Evolutionary conservation across 1,284 basidiomycete genomes (phyloP), one percentile per base, ranked within the genome.

Genomic region (Apiotrichum brassicae): DNA sequence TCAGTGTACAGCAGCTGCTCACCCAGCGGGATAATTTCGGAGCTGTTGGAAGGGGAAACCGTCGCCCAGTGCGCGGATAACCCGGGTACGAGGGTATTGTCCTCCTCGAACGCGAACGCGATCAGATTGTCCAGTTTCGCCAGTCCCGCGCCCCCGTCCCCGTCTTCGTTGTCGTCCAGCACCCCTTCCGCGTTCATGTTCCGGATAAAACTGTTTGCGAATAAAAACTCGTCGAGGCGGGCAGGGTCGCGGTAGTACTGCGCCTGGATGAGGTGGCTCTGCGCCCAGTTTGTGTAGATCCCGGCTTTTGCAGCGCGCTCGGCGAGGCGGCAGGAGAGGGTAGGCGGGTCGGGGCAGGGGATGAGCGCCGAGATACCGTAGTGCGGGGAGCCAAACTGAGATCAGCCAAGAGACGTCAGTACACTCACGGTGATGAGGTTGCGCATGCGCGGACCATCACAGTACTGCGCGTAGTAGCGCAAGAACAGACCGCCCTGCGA

Each of bases 401-500:
- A 48, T 47, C 20, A 46, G 58, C 30, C 59, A 28, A n/a, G 16
- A 34, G n/a, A n/a, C 23, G 19, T 4, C 4, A 20, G 25, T 24
- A 12, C 53, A 34, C 32, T 34, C 43, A 37, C 58, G 60, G 93
- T 97, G 56, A 98, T 82, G 56, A 98, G 81, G 66, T 93, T 94
- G 63, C 83, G 75, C 11, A 92, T 73, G 0, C 82, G 82, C 0
- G 87, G 88, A 13, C 76, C 74, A 64, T 90, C 88, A 72, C 86
- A 90, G 41, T 83, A 78, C 67, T 97, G 87, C 16, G 88, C 82
- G 58, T 93, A 92, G 26, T 85, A 91, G 13, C 94, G 81, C 35
- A 97, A 78, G 71, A 97, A 93, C 61, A 95, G 88, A 1, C 94
- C 93, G 30, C 87, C 91, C 79, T 95, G 91, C 1, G 87, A 91